Evolutionary conservation across 495 filamentous ascomycete species (phyloP), one percentile per base, ranked within the genome.

Genomic region (Aspergillus bertholletiae): DNA sequence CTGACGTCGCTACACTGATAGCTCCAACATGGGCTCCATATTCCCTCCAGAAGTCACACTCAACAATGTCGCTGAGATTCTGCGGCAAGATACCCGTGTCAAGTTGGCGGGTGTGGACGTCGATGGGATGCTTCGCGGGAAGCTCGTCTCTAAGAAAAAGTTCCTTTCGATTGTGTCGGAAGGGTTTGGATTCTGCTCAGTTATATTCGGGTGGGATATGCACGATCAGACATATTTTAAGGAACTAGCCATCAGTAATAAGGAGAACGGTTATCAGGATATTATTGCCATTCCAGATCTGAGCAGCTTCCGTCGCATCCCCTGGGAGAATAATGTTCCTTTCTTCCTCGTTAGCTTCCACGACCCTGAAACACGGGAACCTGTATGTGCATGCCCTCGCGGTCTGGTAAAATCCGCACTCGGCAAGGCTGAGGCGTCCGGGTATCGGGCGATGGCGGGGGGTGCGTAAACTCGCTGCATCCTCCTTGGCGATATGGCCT

Each of bases 171-270:
- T 96, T 53, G 87, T 83, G 24, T 70, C 84, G 53, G 77, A 82
- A 40, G 92, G 92, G 47, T 96, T 96, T 57, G 92, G 92, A 37
- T 96, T 96, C 74, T 96, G 92, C 73, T 90, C 87, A n/a, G 89
- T 95, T 48, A 81, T 96, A 37, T 96, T 95, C 61, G 92, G 91
- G 55, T 96, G 91, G 91, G 92, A 96, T 59, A 95, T 96, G 91
- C 91, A 96, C 69, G 92, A 96, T 62, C 77, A 81, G 71, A 89
- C 88, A 7, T 96, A 96, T 62, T 83, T 84, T 57, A 76, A 77
- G 26, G 89, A 96, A 67, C 80, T 94, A 41, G 84, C 82, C 62
- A 86, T 96, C 58, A 90, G 87, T 66, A 94, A 93, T 59, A 84
- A 86, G 58, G 84, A 89, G 56, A 92, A 92, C 57, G 92, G 92